Base-by-base conservation (phyloP, 352 stramenopile species). In the Saprolegnia diclina region DNA sequence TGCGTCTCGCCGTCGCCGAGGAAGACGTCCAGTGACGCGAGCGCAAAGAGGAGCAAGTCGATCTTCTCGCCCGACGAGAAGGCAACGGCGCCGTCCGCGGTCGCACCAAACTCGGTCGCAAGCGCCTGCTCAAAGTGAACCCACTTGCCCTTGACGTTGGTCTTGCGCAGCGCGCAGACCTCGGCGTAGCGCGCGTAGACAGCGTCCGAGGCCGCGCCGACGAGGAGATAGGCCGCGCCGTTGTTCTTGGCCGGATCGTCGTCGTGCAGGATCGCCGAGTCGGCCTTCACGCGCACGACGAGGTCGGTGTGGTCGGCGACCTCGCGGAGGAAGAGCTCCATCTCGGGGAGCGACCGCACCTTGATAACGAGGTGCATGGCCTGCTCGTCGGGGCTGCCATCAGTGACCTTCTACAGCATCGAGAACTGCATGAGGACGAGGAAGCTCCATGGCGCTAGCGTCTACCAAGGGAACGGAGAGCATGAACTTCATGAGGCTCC, bases 401-500 rank as follows among this genome's bases (percentile, higher is more conserved):
- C 72, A 0, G 73, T 73, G 50, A 90, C 82, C 79, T 82, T 83
- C 81, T 91, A 73, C 40, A 45, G n/a, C 62, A 52, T 42, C 44
- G 29, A 64, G n/a, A 61, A 55, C 32, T 56, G 48, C 68, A 46
- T 22, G 48, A 29, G 44, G 13, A 24, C 16, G 1, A 56, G 19
- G 35, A 18, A n/a, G 24, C 9, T 46, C 24, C 32, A 10, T 64
- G 3, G 22, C 21, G 44, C n/a, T 42, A 44, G 64, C 42, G 79
- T 73, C 44, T 57, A 91, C 83, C 80, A 91, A 79, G 9, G 82
- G 77, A 37, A 84, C 89, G 22, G 79, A 77, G 53, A 85, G 65
- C 62, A 93, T 88, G 76, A 91, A 93, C 77, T 90, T 91, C 72
- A 80, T 82, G 48, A 93, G 78, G 75, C 82, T 87, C 72, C 82